Percentiles rank a stretch among this genome's conserved stretches.
Conservation (phyloP, 768 basidiomycete species). For the Leccinum rimulosum region DNA sequence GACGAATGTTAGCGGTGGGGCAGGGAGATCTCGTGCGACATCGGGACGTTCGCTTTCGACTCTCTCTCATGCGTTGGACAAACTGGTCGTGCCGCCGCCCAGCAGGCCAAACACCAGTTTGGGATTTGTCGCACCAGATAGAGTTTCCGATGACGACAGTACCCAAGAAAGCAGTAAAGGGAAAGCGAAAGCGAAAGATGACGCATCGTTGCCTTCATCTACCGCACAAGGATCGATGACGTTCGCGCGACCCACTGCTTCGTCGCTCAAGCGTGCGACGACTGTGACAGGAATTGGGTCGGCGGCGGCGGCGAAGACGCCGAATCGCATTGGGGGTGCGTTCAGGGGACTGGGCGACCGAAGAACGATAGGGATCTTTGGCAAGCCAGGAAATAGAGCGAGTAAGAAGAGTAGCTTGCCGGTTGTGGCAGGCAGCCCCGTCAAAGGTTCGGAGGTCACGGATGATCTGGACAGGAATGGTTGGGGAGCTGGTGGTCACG, state of each 20-base stretch:
- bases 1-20: background rate
- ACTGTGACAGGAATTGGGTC: conserved; percentile 16
- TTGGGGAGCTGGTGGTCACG: background rate
- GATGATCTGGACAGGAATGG: background rate
- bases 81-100: conserved; percentile 56
- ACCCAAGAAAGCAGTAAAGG: conserved; percentile 8
- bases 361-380: conserved; percentile 21
- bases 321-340: conserved; percentile 2
- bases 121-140: conserved; percentile 49
- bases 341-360: conserved; percentile 4
- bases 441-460: conserved; percentile 34
- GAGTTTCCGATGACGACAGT: conserved; percentile 7
- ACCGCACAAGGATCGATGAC: conserved; percentile 2
- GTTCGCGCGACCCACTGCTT: conserved; percentile 31
- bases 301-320: background rate
- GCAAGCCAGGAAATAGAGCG: conserved; percentile 27
- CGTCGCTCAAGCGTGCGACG: conserved; percentile 28
- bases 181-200: conserved; percentile 26
- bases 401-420: conserved; percentile 47
- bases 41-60: conserved; percentile 52
- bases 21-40: conserved; percentile 1
- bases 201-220: conserved; percentile 13
- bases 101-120: conserved; percentile 65
- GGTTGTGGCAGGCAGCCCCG: conserved; percentile 44
- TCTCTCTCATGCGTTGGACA: conserved; percentile 66